Evolutionary conservation across 805 yeast genomes (phyloP).

Genomic region (Candida mattraensis): DNA sequence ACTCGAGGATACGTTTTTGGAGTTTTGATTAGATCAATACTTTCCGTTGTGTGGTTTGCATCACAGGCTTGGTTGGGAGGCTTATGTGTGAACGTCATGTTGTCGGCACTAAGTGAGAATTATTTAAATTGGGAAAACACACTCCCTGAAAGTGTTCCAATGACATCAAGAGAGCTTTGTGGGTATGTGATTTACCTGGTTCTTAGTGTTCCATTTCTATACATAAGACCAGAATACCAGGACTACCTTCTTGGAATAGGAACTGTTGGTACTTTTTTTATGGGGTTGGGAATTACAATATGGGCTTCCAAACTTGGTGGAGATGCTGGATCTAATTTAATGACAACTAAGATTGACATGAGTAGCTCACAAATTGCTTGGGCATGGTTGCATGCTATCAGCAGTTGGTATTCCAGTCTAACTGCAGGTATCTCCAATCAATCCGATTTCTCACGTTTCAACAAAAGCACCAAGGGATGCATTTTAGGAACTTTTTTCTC

Average conservation of each 20-base stretch:
- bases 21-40: slow-evolving; percentile 41
- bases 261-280: slow-evolving; percentile 13
- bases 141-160: slow-evolving; percentile 37
- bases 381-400: slow-evolving; percentile 42
- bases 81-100: slow-evolving; percentile 38
- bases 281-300: slow-evolving; percentile 17
- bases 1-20: slow-evolving; percentile 44
- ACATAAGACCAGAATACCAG: slow-evolving; percentile 40
- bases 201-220: slow-evolving; percentile 40
- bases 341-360: slow-evolving; percentile 9
- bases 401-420: slow-evolving; percentile 40
- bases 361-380: slow-evolving; percentile 31
- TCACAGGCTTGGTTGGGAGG: slow-evolving; percentile 49
- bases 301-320: slow-evolving; percentile 17
- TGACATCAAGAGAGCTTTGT: slow-evolving; percentile 42
- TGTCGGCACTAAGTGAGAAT: slow-evolving; percentile 39
- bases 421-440: slow-evolving; percentile 41
- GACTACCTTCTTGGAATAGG: slow-evolving; percentile 14
- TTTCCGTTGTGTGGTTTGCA: slow-evolving; percentile 47
- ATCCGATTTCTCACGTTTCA: slow-evolving; percentile 38
- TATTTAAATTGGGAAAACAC: slow-evolving; percentile 42
- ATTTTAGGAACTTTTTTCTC: slow-evolving; percentile 39
- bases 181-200: slow-evolving; percentile 46
- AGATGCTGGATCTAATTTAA: slow-evolving; percentile 10
- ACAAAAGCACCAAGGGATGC: slow-evolving; percentile 15